Percentiles rank a stretch among this genome's conserved stretches.
Conservation (phyloP, 73 alveolate genomes). For the Tetrahymena elliotti region DNA sequence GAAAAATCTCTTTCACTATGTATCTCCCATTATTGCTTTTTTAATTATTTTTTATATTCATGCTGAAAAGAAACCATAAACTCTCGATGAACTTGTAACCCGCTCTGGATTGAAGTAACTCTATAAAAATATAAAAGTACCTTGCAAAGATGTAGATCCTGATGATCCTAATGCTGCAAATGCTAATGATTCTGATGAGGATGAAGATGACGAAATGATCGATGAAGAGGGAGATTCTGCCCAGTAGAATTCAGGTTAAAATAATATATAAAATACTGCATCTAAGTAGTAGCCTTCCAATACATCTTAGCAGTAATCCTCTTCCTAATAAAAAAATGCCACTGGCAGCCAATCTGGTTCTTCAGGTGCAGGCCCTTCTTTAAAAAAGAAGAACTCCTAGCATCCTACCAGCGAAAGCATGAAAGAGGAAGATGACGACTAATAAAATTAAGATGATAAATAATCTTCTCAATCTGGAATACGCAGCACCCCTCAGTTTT, state of each 20-base stretch:
- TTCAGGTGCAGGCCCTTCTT: background rate
- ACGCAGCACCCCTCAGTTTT: background rate
- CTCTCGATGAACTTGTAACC: background rate
- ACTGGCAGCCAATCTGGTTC: background rate
- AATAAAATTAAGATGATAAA: background rate
- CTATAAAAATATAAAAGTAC: background rate
- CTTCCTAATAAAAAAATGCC: background rate
- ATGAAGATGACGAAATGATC: background rate
- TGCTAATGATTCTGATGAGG: background rate
- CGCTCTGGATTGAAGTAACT: background rate
- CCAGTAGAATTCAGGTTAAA: background rate
- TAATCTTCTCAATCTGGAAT: background rate
- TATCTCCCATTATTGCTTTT: background rate
- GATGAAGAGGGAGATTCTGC: background rate
- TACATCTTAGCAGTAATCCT: background rate
- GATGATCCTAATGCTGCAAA: background rate
- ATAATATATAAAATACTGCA: background rate
- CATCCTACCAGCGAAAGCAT: background rate
- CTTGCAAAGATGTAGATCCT: background rate
- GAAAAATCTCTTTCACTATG: background rate
- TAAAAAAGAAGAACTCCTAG: background rate
- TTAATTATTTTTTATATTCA: background rate
- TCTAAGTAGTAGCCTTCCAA: background rate
- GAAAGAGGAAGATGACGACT: background rate
- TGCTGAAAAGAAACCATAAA: background rate